Percentiles rank a stretch among this genome's conserved stretches.
These are phyloP conservation scores for Orbilia quercus DNA, from an alignment of 2,329 filamentous ascomycete genomes.

Conservation along the genomic window DNA sequence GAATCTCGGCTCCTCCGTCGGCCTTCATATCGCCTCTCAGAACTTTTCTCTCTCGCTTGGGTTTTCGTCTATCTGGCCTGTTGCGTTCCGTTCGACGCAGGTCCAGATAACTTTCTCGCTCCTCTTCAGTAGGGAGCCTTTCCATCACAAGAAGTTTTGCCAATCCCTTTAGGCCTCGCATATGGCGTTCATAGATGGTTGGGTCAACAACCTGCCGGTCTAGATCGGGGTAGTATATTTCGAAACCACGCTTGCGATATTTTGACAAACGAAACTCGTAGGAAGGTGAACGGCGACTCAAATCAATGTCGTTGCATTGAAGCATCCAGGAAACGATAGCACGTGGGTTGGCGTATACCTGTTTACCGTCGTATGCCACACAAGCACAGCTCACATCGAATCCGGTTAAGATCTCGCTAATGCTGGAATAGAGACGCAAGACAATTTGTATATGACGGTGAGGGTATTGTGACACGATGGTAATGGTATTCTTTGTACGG, in stretches of 20 bases:
- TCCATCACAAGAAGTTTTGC: slow-evolving; percentile 83
- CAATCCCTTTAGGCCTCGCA: slow-evolving; percentile 78
- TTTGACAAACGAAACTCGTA: slow-evolving; percentile 89
- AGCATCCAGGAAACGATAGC: slow-evolving; percentile 82
- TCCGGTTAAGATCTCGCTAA: slow-evolving; percentile 85
- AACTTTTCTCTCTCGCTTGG: slow-evolving; percentile 11
- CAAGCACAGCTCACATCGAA: slow-evolving; percentile 88
- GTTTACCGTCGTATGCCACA: slow-evolving; percentile 80
- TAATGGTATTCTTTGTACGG: slow-evolving; percentile 86
- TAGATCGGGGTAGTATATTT: slow-evolving; percentile 80
- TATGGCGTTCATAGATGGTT: slow-evolving; percentile 85
- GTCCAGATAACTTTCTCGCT: slow-evolving; percentile 76
- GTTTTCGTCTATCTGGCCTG: slow-evolving; percentile 66
- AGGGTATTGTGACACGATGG: slow-evolving; percentile 84
- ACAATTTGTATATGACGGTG: slow-evolving; percentile 85
- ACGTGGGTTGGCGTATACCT: slow-evolving; percentile 82
- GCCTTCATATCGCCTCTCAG: slow-evolving; percentile 77
- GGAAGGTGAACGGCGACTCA: slow-evolving; percentile 84
- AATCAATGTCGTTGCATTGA: slow-evolving; percentile 82
- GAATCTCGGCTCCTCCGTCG: slow-evolving; percentile 72
- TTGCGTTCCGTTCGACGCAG: slow-evolving; percentile 78
- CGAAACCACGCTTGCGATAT: slow-evolving; percentile 84
- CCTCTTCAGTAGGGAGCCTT: slow-evolving; percentile 75
- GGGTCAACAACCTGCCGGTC: slow-evolving; percentile 80
- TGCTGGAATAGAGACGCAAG: slow-evolving; percentile 81